Conservation (phyloP, 1,139 yeast genomes). For the Geotrichum klebahnii region DNA sequence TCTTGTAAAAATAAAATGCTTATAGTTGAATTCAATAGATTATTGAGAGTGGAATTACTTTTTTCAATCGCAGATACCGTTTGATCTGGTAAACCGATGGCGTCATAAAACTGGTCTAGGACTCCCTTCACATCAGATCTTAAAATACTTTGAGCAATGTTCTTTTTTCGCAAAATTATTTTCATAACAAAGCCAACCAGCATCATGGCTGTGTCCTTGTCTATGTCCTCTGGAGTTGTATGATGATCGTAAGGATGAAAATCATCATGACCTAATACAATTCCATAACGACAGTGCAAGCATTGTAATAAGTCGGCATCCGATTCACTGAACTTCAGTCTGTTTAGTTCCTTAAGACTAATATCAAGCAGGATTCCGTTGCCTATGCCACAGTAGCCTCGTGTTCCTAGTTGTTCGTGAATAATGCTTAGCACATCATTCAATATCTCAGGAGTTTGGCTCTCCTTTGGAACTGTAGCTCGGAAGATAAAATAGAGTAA, state of each 20-base stretch:
- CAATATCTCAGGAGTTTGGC: conserved; percentile 29
- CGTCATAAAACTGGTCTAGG: conserved; percentile 67
- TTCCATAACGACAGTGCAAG: conserved; percentile 72
- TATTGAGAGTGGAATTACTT: conserved; percentile 44
- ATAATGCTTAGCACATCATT: conserved; percentile 52
- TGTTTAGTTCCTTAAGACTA: conserved; percentile 53
- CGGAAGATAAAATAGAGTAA: conserved; percentile 36
- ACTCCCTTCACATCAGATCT: conserved; percentile 68
- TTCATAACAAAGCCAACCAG: conserved; percentile 61
- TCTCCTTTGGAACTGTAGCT: conserved; percentile 26
- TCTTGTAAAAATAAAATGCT: conserved; percentile 51
- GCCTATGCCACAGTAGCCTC: conserved; percentile 64
- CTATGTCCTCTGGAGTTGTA: conserved; percentile 47
- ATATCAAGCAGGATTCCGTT: conserved; percentile 60
- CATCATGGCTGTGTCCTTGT: conserved; percentile 50
- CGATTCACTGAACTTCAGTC: conserved; percentile 43
- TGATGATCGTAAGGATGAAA: conserved; percentile 65
- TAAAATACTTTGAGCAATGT: conserved; percentile 50
- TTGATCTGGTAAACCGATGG: conserved; percentile 62
- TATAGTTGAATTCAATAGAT: conserved; percentile 52
- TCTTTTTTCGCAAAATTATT: conserved; percentile 54
- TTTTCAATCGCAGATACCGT: conserved; percentile 40
- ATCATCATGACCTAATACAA: conserved; percentile 55
- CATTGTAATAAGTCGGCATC: conserved; percentile 69
- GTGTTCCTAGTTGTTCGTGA: conserved; percentile 69